phyloP scores from a whole-genome alignment of 1,284 basidiomycete species.

The Ceratobasidium papillatum region DNA sequence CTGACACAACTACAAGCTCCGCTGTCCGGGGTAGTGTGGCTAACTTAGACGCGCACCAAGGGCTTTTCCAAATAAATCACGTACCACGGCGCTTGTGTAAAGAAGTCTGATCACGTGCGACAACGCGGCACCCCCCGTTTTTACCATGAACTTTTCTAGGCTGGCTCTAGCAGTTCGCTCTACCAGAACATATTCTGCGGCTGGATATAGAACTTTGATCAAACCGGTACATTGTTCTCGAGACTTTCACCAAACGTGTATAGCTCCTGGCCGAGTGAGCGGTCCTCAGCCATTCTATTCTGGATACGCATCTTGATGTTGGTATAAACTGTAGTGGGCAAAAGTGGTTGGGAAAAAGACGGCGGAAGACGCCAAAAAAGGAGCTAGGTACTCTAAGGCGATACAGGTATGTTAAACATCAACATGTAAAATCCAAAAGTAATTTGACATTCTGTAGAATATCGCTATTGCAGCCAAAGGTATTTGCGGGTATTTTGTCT shows the following conservation, averaged over 20 bases:
- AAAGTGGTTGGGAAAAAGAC: slow-evolving; percentile 26
- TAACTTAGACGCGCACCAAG: background rate
- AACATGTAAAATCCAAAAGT: background rate
- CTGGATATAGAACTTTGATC: background rate
- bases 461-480: slow-evolving; percentile 40
- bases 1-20: background rate
- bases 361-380: slow-evolving; percentile 25
- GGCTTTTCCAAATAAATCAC: background rate
- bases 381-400: slow-evolving; percentile 25
- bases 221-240: background rate
- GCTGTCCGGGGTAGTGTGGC: background rate
- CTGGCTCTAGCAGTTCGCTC: background rate
- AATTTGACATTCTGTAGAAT: slow-evolving; percentile 12
- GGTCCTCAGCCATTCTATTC: background rate
- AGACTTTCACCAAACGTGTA: slow-evolving; percentile 24
- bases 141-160: background rate
- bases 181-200: background rate
- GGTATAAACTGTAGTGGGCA: slow-evolving; percentile 16
- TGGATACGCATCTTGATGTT: background rate
- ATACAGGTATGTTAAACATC: background rate
- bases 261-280: slow-evolving; percentile 14
- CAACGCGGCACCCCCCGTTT: background rate
- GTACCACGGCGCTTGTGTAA: background rate
- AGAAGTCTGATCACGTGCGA: background rate
- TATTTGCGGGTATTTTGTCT: background rate